phyloP scores from a whole-genome alignment of 2,329 filamentous ascomycete species.

The Ceratocystis destructans region DNA sequence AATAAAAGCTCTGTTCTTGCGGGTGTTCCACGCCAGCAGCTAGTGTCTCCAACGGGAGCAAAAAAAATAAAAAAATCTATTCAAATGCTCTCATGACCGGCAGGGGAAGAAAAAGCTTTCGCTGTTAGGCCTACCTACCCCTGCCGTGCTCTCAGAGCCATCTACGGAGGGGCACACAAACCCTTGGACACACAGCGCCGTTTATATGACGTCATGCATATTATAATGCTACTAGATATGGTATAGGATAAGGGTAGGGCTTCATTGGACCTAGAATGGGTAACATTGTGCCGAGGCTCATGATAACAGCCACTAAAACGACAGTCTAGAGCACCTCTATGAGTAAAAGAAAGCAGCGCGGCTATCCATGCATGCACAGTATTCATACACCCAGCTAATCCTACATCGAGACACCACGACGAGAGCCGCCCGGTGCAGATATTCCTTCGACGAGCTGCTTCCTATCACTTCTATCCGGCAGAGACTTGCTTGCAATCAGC shows the following conservation, averaged over 20 bases:
- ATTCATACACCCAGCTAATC: not conserved
- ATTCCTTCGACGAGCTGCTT: not conserved
- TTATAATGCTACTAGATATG: not conserved
- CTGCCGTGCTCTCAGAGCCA: not conserved
- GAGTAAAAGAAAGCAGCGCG: not conserved
- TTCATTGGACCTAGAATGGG: not conserved
- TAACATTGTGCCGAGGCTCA: not conserved
- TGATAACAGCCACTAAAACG: not conserved
- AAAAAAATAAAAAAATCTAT: no score
- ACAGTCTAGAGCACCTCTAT: not conserved
- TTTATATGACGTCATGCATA: not conserved
- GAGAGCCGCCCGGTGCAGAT: not conserved
- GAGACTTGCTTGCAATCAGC: not conserved
- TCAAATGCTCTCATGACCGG: not conserved
- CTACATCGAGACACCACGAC: not conserved
- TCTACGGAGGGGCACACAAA: not conserved
- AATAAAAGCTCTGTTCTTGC: not conserved
- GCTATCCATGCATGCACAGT: not conserved
- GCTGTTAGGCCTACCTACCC: not conserved
- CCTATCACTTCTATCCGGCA: not conserved
- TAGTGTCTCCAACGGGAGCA: not conserved
- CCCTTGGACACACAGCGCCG: not conserved
- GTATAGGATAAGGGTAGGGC: constrained; percentile 4
- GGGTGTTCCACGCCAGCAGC: not conserved
- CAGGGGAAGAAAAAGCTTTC: not conserved